Evolutionary conservation across 768 basidiomycete genomes (phyloP), one percentile per base, ranked within the genome.

Genomic region (Lactarius deliciosus): DNA sequence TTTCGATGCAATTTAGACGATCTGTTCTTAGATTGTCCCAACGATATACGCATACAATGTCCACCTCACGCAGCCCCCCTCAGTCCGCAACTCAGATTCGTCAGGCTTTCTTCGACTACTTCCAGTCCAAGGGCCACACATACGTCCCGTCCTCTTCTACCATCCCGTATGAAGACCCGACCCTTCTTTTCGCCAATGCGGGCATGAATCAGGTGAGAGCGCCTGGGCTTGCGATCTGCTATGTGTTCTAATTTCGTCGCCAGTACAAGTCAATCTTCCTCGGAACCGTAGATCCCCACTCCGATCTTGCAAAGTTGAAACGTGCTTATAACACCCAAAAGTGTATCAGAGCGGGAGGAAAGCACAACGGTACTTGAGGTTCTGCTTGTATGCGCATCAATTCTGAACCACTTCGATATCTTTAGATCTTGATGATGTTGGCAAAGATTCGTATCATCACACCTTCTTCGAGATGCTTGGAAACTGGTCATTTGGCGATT

Each of bases 391-490:
- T 22, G 18, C 11, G n/a, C 38, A 50, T 36, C 58, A 40, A 40
- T 34, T 58, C 57, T 75, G 34, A 36, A 43, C 61, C 11, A 40
- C 41, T 38, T 34, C 53, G 16, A 53, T 28, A 16, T 47, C 15
- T 10, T 34, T 69, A 98, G 97, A 99, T 78, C 83, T 99, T 65
- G 97, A 99, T 75, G 97, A 99, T 78, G 97, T 99, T 65, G 97
- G 97, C 45, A 96, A 95, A 78, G 97, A 98, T 75, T 96, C 94
- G 2, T 98, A 98, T 76, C 96, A 98, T 74, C 92, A 96, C 74
- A 97, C 94, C 1, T 96, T 96, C 80, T 99, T 99, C 74, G 97
- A 99, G 79, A 99, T 99, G 97, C 79, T 99, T 69, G 97, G 97
- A 45, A 99, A 99, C 77, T 99, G 97, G 97, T 98, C 96, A 5